Evolutionary conservation across 2,329 filamentous ascomycete genomes (phyloP), one percentile per base, ranked within the genome.

Genomic region (Alternaria consortialis): DNA sequence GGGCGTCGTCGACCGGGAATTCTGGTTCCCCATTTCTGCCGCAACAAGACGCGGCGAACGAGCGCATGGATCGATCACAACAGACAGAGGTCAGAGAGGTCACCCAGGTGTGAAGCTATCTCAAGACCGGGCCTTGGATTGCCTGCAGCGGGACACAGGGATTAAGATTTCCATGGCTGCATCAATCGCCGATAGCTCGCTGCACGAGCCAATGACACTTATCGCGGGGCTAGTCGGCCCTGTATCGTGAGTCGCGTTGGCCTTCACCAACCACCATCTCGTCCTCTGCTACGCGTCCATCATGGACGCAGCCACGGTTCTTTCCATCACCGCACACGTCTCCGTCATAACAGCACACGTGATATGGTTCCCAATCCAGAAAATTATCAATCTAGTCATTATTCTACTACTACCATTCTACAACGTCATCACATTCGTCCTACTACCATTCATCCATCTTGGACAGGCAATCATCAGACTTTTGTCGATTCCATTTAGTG

Each of bases 401-500:
- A 71, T 80, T 55, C 60, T 85, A 12, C 71, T 81, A 2, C 76
- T 81, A 7, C 84, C 85, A 3, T 75, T 88, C 47, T 79, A 84
- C 66, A 77, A 80, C 34, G 61, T 83, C n/a, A 62, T 84, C 27
- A 75, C 79, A 42, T 79, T 86, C 62, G 61, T 82, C 42, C 73
- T 86, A n/a, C 80, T 86, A 15, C 86, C 87, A 2, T 69, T 86
- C 47, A 77, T 80, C 53, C 75, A 84, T 67, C 72, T 88, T 25
- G 80, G 75, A 11, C 77, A 76, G 9, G 79, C 80, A 42, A 37
- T 84, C 7, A 62, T 83, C 31, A 72, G 76, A 47, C 61, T 83
- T 44, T 61, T 80, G 37, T 69, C 82, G 12, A 75, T 84, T n/a
- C 86, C 86, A 3, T 79, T 87, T 50, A 79, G 73, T 34, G 60